Evolutionary conservation across 2,329 filamentous ascomycete genomes (phyloP).

Genomic region (Leptographium galeiforme): DNA sequence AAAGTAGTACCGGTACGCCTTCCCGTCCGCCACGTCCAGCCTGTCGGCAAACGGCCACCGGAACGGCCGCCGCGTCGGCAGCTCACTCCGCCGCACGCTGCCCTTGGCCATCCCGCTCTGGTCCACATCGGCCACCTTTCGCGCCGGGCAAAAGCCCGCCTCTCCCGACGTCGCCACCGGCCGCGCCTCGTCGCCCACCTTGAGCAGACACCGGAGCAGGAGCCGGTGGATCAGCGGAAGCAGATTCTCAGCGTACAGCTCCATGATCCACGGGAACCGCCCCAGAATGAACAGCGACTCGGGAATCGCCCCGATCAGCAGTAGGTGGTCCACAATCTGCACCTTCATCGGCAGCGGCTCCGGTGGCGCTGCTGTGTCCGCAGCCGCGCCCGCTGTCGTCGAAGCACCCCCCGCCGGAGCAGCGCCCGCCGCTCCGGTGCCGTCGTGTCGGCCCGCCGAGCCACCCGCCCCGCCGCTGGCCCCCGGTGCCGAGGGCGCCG

Average conservation of each 20-base stretch:
- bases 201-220: constrained; percentile 65
- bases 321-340: constrained; percentile 65
- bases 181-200: constrained; percentile 44
- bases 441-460: constrained; percentile 36
- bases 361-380: constrained; percentile 39
- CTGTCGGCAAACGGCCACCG: constrained; percentile 78
- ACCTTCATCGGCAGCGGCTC: constrained; percentile 84
- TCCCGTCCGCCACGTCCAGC: constrained; percentile 58
- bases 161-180: constrained; percentile 18
- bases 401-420: constrained; percentile 24
- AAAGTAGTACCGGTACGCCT: constrained; percentile 90
- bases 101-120: constrained; percentile 58
- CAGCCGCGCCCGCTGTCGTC: constrained; percentile 42
- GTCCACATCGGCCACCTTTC: constrained; percentile 38
- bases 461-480: constrained; percentile 5
- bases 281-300: constrained; percentile 82
- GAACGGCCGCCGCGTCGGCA: constrained; percentile 51
- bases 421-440: constrained; percentile 19
- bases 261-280: constrained; percentile 82
- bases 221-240: constrained; percentile 73
- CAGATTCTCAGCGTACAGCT: constrained; percentile 63
- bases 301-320: constrained; percentile 83
- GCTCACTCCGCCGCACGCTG: constrained; percentile 45
- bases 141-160: constrained; percentile 23
- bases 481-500: constrained; percentile 14